These are phyloP conservation scores for Ustilaginoidea virens DNA, from an alignment of 2,329 filamentous ascomycete genomes.

Conservation along the genomic window DNA sequence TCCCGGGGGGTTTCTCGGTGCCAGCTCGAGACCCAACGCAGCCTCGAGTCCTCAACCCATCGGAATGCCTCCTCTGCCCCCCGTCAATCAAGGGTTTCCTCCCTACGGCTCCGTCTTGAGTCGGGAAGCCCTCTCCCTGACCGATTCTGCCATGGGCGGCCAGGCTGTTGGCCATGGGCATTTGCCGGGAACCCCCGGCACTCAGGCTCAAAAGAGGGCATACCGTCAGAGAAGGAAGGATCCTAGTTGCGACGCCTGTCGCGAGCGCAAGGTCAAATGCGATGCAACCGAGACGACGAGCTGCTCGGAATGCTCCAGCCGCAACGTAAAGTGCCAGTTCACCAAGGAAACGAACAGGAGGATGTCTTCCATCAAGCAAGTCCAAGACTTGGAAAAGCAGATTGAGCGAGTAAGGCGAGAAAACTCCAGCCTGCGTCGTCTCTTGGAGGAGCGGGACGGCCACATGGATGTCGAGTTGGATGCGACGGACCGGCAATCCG, in stretches of 20 bases:
- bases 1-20: constrained; percentile 34
- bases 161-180: constrained; percentile 25
- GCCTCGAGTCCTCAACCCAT: constrained; percentile 35
- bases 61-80: constrained; percentile 34
- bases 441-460: constrained; percentile 36
- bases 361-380: constrained; percentile 99
- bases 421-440: constrained; percentile 56
- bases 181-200: constrained; percentile 24
- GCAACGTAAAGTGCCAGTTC: constrained; percentile 95
- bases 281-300: constrained; percentile 93
- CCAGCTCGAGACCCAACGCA: constrained; percentile 32
- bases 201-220: constrained; percentile 71
- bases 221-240: constrained; percentile 93
- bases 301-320: constrained; percentile 92
- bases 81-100: constrained; percentile 33
- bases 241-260: constrained; percentile 91
- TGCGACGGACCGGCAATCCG: constrained; percentile 29
- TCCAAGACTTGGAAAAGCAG: constrained; percentile 92
- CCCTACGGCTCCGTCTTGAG: constrained; percentile 37
- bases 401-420: constrained; percentile 67
- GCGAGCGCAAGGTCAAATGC: constrained; percentile 75
- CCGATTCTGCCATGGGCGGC: constrained; percentile 39
- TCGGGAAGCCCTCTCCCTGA: constrained; percentile 45
- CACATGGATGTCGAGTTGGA: constrained; percentile 34
- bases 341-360: constrained; percentile 97